A percentile compares a stretch with the other conserved stretches of the same genome.
Evolutionary conservation across 257 asterid species (phyloP).

Genomic region (Cinchona pubescens): DNA sequence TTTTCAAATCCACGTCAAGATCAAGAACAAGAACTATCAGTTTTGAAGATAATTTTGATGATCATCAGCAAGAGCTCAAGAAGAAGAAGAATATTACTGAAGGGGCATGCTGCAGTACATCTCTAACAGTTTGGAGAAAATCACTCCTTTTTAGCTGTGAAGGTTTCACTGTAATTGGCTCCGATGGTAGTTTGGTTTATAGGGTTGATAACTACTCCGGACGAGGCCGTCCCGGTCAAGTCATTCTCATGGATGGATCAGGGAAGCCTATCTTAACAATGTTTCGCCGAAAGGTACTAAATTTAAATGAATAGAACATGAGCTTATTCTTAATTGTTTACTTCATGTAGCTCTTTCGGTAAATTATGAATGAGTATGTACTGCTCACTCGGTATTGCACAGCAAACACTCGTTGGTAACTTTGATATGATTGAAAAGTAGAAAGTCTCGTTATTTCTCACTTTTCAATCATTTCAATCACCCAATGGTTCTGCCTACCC

Average conservation of each 20-base stretch:
- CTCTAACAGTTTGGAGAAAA: constrained; percentile 75
- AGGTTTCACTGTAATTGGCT: constrained; percentile 68
- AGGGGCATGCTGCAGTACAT: constrained; percentile 26
- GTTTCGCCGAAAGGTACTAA: constrained; percentile 63
- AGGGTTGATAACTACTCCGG: constrained; percentile 68
- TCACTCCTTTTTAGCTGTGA: constrained; percentile 61
- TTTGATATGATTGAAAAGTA: too few relatives aligned
- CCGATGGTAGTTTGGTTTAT: constrained; percentile 55
- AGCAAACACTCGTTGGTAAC: too few relatives aligned
- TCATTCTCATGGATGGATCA: constrained; percentile 67
- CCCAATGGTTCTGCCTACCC: too few relatives aligned
- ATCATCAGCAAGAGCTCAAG: constrained; percentile 17
- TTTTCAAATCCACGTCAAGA: constrained; percentile 44
- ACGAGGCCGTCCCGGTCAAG: constrained; percentile 26
- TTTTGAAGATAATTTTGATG: constrained; percentile 27
- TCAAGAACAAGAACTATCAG: constrained; percentile 38
- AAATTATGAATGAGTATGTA: too few relatives aligned
- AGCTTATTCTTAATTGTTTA: not conserved
- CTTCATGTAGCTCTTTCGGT: not conserved
- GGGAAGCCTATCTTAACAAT: constrained; percentile 64
- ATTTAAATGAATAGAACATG: not conserved
- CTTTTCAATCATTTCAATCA: too few relatives aligned
- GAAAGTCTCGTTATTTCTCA: too few relatives aligned
- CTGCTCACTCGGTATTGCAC: too few relatives aligned
- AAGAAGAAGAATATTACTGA: not conserved